Evolutionary conservation across 176 grass and related monocot species (phyloP), one percentile per base, ranked within the genome.

Genomic region (Musa itinerans): DNA sequence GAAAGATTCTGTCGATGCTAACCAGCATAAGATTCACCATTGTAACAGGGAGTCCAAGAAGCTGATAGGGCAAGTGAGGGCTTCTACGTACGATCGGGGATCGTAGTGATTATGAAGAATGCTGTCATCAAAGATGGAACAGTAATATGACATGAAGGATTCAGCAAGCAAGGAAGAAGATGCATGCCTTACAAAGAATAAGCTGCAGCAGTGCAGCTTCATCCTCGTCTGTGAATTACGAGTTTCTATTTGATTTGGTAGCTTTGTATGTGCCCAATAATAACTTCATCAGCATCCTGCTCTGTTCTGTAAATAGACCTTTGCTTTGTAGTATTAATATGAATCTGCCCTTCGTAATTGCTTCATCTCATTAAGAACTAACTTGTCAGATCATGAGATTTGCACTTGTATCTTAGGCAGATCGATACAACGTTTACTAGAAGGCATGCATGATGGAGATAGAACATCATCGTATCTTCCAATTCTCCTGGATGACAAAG

Each of bases 401-500:
- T 50, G 66, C 23, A 20, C 11, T 54, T 24, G 20, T 53, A 54
- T 53, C 52, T 55, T 34, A 68, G 10, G 65, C 3, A 68, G 10
- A 67, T 26, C 12, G 1, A 34, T 29, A 14, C 2, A 9, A 50
- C 26, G 12, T 27, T 16, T 43, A 14, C 24, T 21, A 56, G 55
- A 43, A 43, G 34, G 4, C 4, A 43, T 43, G 34, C 34, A 43
- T 43, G 34, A 43, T 43, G 34, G 34, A 34, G 34, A 43, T 43
- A 43, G 34, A 43, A 43, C 34, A 43, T 43, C 34, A 0, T 0
- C 4, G 34, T 54, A n/a, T 54, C 21, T 17, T 78, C 50, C 73
- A 74, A 54, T 19, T 34, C 86, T 92, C 91, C 91, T 86, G 96
- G 96, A 99, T 92, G 89, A 91, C 87, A 53, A 82, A 78, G 80